Evolutionary conservation across 2,329 filamentous ascomycete species (phyloP), one percentile per base, ranked within the genome.

Genomic region (Aureobasidium melanogenum): DNA sequence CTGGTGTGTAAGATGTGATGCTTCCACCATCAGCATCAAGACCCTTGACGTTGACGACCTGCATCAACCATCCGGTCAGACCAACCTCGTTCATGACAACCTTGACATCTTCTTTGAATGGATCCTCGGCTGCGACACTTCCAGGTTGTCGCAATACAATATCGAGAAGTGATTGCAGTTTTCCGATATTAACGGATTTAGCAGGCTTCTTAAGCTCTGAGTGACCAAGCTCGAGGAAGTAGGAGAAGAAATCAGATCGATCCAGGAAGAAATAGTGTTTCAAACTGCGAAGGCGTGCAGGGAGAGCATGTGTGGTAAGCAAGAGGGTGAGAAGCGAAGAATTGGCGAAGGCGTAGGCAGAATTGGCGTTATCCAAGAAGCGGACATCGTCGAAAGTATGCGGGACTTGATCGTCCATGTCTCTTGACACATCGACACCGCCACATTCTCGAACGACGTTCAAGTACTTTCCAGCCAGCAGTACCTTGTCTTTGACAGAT

Each of bases 241-340:
- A 96, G 2, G 91, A 91, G 74, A 99, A 97, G 78, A 96, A 99
- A 73, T 99, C 94, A 36, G 94, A 97, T 9, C 92, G 88, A 68
- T 97, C 93, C 64, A 99, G 86, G 80, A 99, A 99, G 79, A 97
- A 99, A 77, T 99, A 99, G 75, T 99, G 94, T 73, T 99, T 99
- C 41, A 99, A 80, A 15, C 93, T 97, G 48, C 88, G 85, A 61
- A 99, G 81, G 39, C 94, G 85, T 30, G 89, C 88, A 0, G 93
- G 92, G 5, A 99, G 82, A 14, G 89, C 89, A 71, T 99, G 94
- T 7, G 94, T 94, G 0, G 93, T 97, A 43, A 99, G 81, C 2
- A 99, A 85, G 0, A 99, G 82, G 63, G 91, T 88, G 76, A 99
- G 86, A 24, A 99, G 81, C 8, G 93, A 96, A 62, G 92, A 88